phyloP scores from a whole-genome alignment of 257 asterid species.

The Nemophila menziesii region DNA sequence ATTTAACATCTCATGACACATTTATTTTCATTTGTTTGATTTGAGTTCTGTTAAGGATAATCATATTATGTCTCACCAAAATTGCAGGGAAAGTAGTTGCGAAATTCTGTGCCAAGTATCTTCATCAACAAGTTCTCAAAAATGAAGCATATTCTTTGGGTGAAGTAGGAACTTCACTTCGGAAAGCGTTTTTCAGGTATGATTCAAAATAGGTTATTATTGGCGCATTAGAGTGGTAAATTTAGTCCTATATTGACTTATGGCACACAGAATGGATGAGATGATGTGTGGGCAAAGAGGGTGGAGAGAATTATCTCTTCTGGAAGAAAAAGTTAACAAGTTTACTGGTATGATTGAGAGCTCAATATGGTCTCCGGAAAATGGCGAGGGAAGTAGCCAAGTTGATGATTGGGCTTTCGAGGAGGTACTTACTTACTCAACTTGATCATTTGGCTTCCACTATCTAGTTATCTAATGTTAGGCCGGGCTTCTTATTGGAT shows the following conservation, averaged over 20 bases:
- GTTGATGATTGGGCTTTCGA: conserved; percentile 94
- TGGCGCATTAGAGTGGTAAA: too few relatives aligned
- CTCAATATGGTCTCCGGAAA: conserved; percentile 84
- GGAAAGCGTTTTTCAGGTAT: conserved; percentile 85
- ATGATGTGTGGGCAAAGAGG: conserved; percentile 99
- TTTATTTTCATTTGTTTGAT: background rate
- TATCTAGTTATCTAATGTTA: background rate
- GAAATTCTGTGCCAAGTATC: too few relatives aligned
- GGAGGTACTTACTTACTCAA: conserved; percentile 44
- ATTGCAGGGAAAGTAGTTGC: conserved; percentile 86
- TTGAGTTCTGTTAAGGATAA: too few relatives aligned
- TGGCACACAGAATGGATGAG: conserved; percentile 99
- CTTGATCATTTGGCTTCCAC: background rate
- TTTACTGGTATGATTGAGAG: conserved; percentile 94
- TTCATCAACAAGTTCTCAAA: conserved; percentile 89
- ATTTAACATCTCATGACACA: background rate
- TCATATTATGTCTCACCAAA: too few relatives aligned
- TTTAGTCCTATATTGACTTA: too few relatives aligned
- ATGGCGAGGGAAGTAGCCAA: conserved; percentile 55
- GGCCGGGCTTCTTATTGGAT: too few relatives aligned
- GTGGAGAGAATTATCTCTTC: conserved; percentile 92
- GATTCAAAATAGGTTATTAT: too few relatives aligned
- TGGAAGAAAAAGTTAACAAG: conserved; percentile 85
- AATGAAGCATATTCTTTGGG: conserved; percentile 76
- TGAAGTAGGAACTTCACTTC: conserved; percentile 75